Conservation (phyloP, 495 filamentous ascomycete genomes). For the Patellaria atrata region DNA sequence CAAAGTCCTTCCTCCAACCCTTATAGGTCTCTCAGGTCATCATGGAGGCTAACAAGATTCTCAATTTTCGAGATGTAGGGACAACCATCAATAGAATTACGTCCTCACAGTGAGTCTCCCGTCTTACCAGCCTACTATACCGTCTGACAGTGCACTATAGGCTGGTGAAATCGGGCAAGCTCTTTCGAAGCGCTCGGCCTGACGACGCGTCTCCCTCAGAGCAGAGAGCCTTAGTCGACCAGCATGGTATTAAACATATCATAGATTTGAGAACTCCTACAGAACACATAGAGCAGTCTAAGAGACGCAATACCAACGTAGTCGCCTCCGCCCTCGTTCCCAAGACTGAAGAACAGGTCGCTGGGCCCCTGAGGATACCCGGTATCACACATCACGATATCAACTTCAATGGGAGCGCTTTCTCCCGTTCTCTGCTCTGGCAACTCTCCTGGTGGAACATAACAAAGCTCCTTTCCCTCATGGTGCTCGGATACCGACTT, state of each 20-base stretch:
- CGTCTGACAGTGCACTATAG: slow-evolving; percentile 24
- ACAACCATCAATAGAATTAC: slow-evolving; percentile 48
- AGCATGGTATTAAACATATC: slow-evolving; percentile 51
- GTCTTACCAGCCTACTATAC: slow-evolving; percentile 1
- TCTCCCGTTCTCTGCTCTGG: slow-evolving; percentile 52
- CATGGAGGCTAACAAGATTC: slow-evolving; percentile 39
- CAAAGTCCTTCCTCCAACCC: no score
- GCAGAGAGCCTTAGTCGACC: slow-evolving; percentile 40
- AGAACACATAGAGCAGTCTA: slow-evolving; percentile 55
- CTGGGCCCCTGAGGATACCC: slow-evolving; percentile 39
- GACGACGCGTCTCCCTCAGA: slow-evolving; percentile 60
- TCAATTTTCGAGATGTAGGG: slow-evolving; percentile 83
- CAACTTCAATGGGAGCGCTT: slow-evolving; percentile 57
- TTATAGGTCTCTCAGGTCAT: no score
- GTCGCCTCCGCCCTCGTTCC: slow-evolving; percentile 23
- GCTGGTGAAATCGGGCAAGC: slow-evolving; percentile 48
- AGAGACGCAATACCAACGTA: slow-evolving; percentile 41
- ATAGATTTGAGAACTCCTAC: slow-evolving; percentile 70
- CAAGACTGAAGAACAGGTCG: slow-evolving; percentile 32
- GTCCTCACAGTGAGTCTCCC: slow-evolving; percentile 34
- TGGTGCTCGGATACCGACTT: slow-evolving; percentile 48
- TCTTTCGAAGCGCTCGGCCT: slow-evolving; percentile 60
- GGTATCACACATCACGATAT: slow-evolving; percentile 45
- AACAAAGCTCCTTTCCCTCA: slow-evolving; percentile 41
- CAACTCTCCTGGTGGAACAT: slow-evolving; percentile 54